phyloP scores from a whole-genome alignment of 306 rosid species.

The Psophocarpus tetragonolobus region DNA sequence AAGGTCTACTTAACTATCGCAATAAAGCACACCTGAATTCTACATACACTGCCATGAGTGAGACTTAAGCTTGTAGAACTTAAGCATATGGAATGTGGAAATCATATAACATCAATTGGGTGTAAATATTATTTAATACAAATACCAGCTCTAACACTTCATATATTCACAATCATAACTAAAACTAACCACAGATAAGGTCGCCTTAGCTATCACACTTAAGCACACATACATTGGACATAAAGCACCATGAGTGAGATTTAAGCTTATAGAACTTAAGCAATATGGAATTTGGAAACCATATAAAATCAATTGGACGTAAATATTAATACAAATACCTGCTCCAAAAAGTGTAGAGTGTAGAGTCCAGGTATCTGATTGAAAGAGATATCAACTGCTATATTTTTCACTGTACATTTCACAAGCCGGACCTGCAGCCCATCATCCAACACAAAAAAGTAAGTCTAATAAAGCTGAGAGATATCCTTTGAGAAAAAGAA shows the following conservation, averaged over 20 bases:
- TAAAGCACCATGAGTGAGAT: neutral
- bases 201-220: conserved; percentile 12
- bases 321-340: conserved; percentile 44
- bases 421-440: conserved; percentile 62
- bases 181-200: conserved; percentile 18
- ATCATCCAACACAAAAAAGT: conserved; percentile 30
- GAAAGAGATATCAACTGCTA: conserved; percentile 71
- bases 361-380: conserved; percentile 70
- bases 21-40: too few species aligned
- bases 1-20: conserved; percentile 17
- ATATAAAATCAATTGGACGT: conserved; percentile 12
- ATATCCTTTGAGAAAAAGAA: conserved; percentile 11
- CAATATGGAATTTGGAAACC: neutral
- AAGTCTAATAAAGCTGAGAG: conserved; percentile 9
- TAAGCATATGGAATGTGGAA: neutral
- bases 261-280: conserved; percentile 20
- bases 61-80: conserved; percentile 14
- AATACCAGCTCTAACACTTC: conserved; percentile 22
- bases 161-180: neutral
- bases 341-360: conserved; percentile 65
- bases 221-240: too few species aligned
- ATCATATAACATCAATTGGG: conserved; percentile 22
- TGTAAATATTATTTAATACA: conserved; percentile 5
- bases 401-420: conserved; percentile 56
- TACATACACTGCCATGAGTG: neutral